A percentile compares a stretch with the other conserved stretches of the same genome.
phyloP scores from a whole-genome alignment of 1,139 yeast species.

The Hemisphaericaspora subhashii region DNA sequence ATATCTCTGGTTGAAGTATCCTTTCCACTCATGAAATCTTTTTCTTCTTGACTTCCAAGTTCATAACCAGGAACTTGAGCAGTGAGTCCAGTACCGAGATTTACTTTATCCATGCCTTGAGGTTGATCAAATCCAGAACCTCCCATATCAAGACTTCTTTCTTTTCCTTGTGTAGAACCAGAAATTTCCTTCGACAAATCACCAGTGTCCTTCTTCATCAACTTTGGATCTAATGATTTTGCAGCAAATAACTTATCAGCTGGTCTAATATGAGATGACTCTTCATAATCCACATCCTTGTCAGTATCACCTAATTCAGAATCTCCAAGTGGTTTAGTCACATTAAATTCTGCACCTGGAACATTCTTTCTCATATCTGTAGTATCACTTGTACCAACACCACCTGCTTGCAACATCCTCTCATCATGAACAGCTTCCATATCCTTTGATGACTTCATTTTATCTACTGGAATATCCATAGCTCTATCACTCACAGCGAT shows the following conservation, averaged over 20 bases:
- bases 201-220: background rate
- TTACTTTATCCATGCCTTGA: background rate
- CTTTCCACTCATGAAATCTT: slow-evolving; percentile 1
- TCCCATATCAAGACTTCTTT: background rate
- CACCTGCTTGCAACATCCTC: background rate
- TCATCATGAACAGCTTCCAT: background rate
- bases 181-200: background rate
- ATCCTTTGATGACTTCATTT: background rate
- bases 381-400: background rate
- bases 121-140: background rate
- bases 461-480: slow-evolving; percentile 1
- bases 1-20: too few relatives aligned
- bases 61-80: slow-evolving; percentile 7
- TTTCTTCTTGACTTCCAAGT: slow-evolving; percentile 2
- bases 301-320: background rate
- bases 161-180: background rate
- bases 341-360: slow-evolving; percentile 13
- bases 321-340: slow-evolving; percentile 10
- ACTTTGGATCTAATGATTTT: background rate
- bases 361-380: slow-evolving; percentile 1
- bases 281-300: slow-evolving; percentile 1
- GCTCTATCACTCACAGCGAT: background rate
- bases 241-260: slow-evolving; percentile 1
- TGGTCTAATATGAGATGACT: background rate
- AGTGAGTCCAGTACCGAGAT: slow-evolving; percentile 6